Conservation (phyloP, 306 rosid genomes). For the Lupinus albus region DNA sequence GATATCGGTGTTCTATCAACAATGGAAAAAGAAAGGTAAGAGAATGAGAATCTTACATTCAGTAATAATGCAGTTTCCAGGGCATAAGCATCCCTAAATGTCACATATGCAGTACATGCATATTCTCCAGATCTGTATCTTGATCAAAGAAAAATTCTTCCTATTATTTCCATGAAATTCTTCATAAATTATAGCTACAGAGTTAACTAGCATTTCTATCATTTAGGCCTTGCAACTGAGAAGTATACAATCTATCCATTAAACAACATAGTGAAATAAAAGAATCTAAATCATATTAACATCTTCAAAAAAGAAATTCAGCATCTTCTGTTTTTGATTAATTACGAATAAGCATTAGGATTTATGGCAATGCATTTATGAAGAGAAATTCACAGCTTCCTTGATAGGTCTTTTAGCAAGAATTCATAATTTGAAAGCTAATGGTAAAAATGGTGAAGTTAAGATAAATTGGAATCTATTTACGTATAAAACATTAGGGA, state of each 20-base stretch:
- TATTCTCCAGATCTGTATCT: constrained; percentile 63
- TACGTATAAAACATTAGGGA: too few relatives aligned
- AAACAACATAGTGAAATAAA: constrained; percentile 20
- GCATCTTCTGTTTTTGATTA: constrained; percentile 16
- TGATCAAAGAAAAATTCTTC: constrained; percentile 33
- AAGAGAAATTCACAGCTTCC: not conserved
- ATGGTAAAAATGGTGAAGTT: not conserved
- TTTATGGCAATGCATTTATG: constrained; percentile 1
- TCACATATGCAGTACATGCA: constrained; percentile 77
- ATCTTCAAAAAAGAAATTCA: constrained; percentile 16
- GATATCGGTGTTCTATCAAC: constrained; percentile 24
- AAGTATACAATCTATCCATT: constrained; percentile 15
- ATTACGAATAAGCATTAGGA: constrained; percentile 1
- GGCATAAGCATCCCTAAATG: constrained; percentile 84
- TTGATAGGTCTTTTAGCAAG: not conserved
- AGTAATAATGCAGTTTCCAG: constrained; percentile 85
- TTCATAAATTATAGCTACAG: constrained; percentile 17
- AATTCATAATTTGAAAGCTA: not conserved
- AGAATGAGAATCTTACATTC: constrained; percentile 57
- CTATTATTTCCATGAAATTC: constrained; percentile 34
- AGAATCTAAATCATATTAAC: not conserved
- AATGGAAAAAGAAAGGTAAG: constrained; percentile 4
- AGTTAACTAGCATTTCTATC: constrained; percentile 4
- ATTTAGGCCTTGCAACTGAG: constrained; percentile 9
- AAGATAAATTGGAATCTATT: not conserved